Evolutionary conservation across 2,329 filamentous ascomycete genomes (phyloP).

Genomic region (Penicillium crustosum): DNA sequence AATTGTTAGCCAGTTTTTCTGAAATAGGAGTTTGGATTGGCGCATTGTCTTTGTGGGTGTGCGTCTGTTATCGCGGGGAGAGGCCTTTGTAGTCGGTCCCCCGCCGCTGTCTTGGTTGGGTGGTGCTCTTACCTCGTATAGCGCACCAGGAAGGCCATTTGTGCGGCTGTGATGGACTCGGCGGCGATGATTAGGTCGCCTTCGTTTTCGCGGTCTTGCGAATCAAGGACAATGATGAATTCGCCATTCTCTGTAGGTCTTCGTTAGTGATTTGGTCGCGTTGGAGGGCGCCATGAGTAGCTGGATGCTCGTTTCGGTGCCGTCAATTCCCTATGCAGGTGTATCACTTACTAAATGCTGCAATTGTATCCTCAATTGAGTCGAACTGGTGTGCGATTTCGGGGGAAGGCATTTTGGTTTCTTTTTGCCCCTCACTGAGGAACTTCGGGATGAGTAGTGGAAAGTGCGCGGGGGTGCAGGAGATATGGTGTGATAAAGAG

Average conservation of each 20-base stretch:
- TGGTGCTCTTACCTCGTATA: conserved; percentile 60
- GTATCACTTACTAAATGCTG: conserved; percentile 41
- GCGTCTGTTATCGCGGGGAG: neutral
- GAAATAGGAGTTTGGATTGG: neutral
- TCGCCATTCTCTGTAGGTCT: conserved; percentile 66
- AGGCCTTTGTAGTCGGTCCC: neutral
- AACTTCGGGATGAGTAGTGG: conserved; percentile 13
- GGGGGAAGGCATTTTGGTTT: conserved; percentile 35
- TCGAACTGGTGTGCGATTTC: conserved; percentile 40
- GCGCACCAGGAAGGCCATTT: conserved; percentile 95
- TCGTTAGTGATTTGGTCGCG: conserved; percentile 15
- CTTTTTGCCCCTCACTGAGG: conserved; percentile 28
- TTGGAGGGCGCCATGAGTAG: neutral
- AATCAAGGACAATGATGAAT: conserved; percentile 95
- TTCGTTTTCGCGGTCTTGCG: conserved; percentile 91
- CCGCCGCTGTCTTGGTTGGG: neutral
- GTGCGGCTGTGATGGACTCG: conserved; percentile 75
- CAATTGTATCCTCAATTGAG: conserved; percentile 44
- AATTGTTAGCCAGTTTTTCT: neutral
- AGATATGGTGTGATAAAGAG: neutral
- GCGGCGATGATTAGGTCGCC: conserved; percentile 96
- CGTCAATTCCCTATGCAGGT: neutral
- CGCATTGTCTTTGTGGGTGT: neutral
- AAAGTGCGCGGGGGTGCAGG: neutral
- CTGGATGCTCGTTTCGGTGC: neutral